Conservation (phyloP, 2,329 filamentous ascomycete genomes). For the Alternaria triticina region DNA sequence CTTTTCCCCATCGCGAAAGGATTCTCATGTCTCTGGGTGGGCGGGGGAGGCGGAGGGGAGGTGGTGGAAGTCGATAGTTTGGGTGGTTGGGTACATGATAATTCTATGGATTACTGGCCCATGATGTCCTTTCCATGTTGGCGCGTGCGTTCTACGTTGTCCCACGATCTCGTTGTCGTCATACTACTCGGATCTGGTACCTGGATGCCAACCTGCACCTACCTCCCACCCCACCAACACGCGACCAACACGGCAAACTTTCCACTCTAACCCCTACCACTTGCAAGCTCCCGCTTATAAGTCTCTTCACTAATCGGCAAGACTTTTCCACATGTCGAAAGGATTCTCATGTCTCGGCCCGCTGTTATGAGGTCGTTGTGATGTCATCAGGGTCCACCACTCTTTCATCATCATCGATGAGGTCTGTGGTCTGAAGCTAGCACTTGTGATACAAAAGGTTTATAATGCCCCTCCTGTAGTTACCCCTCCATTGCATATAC, state of each 20-base stretch:
- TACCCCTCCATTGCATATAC: neutral
- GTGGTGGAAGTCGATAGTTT: too few relatives aligned
- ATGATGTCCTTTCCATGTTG: neutral
- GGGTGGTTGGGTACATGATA: too few relatives aligned
- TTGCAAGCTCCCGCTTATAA: neutral
- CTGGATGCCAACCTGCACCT: neutral
- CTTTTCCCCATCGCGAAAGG: neutral
- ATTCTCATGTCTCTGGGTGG: too few relatives aligned
- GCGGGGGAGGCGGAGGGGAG: too few relatives aligned
- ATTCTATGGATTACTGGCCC: too few relatives aligned
- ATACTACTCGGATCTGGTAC: neutral
- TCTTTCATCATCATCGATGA: conserved; percentile 11
- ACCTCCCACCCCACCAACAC: neutral
- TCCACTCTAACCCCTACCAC: neutral
- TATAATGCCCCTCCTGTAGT: neutral
- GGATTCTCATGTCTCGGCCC: neutral
- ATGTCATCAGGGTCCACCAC: conserved; percentile 23
- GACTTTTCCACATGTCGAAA: neutral
- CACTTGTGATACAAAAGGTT: neutral
- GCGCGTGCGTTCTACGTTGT: too few relatives aligned
- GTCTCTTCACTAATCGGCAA: neutral
- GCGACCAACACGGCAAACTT: neutral
- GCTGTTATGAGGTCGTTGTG: conserved; percentile 26
- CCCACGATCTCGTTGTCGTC: neutral
- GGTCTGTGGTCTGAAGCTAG: neutral